Evolutionary conservation across 179 eudicot species (phyloP).

Genomic region (Vitellaria paradoxa): DNA sequence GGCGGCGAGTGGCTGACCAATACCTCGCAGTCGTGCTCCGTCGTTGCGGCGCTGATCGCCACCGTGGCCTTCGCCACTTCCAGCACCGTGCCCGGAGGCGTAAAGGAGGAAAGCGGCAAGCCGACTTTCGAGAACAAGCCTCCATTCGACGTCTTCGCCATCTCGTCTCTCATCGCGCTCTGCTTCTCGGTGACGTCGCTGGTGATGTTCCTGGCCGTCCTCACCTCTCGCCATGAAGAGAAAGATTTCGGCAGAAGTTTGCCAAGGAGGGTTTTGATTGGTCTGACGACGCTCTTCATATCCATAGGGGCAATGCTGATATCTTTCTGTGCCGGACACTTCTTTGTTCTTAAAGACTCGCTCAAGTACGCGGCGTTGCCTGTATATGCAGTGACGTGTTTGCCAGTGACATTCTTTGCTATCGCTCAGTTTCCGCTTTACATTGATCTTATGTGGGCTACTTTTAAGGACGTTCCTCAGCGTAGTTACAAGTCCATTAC

Average conservation of each 20-base stretch:
- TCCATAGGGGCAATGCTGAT: neutral
- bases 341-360: neutral
- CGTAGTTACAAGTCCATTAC: no score
- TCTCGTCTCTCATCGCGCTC: constrained; percentile 3
- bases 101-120: neutral
- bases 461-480: no score
- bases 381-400: neutral
- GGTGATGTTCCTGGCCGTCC: neutral
- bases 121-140: neutral
- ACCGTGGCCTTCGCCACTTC: constrained; percentile 10
- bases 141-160: neutral
- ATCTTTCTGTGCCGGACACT: neutral
- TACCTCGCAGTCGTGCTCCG: constrained; percentile 1
- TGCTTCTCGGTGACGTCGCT: constrained; percentile 4
- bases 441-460: no score
- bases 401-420: no score
- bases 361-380: neutral
- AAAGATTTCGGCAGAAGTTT: neutral
- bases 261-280: neutral
- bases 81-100: neutral
- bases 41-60: constrained; percentile 8
- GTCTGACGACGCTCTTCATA: neutral
- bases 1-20: neutral
- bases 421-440: no score
- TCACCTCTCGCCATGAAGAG: constrained; percentile 2